Evolutionary conservation across 306 rosid genomes (phyloP).

Genomic region (Ormosia semicastrata): DNA sequence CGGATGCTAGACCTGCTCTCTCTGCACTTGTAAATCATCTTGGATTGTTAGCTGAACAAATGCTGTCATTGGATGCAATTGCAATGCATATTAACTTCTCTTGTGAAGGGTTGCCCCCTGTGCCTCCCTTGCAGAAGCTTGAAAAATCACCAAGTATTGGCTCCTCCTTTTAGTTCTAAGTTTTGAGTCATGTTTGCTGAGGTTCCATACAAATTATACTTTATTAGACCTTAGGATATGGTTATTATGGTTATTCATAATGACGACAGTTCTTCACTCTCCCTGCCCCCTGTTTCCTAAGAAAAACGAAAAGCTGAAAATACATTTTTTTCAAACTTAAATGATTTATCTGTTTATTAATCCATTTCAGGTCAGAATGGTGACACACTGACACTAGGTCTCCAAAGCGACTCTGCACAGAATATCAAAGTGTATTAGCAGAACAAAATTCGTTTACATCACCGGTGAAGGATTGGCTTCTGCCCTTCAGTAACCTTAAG

Average conservation of each 20-base stretch:
- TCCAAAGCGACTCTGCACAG: constrained; percentile 74
- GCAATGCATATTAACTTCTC: constrained; percentile 73
- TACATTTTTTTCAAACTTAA: constrained; percentile 2
- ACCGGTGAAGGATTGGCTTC: constrained; percentile 84
- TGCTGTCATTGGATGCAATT: constrained; percentile 95
- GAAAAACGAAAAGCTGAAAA: neutral
- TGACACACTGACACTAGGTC: constrained; percentile 53
- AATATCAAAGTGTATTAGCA: constrained; percentile 59
- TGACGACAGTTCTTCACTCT: neutral
- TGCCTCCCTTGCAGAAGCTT: constrained; percentile 67
- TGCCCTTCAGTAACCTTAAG: constrained; percentile 66
- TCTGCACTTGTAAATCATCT: constrained; percentile 71
- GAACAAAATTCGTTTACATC: constrained; percentile 85
- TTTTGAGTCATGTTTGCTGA: neutral
- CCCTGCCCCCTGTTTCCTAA: neutral
- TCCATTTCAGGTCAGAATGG: constrained; percentile 77
- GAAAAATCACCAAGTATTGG: constrained; percentile 66
- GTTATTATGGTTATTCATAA: neutral
- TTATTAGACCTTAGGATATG: neutral
- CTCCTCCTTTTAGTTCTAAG: constrained; percentile 14
- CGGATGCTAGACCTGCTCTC: constrained; percentile 81
- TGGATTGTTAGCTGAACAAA: no score
- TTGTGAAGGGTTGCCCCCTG: constrained; percentile 69
- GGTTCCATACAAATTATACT: neutral
- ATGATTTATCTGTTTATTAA: neutral